Evolutionary conservation across 2,329 filamentous ascomycete genomes (phyloP).

Genomic region (Aspergillus arachidicola): DNA sequence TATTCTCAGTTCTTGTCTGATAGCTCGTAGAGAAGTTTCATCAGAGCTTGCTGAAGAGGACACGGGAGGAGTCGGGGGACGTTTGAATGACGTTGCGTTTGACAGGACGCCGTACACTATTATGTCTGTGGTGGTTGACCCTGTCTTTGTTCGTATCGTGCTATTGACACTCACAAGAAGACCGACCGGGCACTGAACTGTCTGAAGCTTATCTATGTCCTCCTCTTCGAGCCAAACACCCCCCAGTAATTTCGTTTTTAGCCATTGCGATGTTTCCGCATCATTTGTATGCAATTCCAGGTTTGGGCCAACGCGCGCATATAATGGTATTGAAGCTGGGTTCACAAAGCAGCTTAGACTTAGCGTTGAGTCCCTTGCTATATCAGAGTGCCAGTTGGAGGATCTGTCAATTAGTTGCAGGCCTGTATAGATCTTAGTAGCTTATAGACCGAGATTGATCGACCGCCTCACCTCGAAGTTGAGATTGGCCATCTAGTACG

Average conservation of each 20-base stretch:
- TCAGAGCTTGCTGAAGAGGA: slow-evolving; percentile 33
- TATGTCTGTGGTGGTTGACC: slow-evolving; percentile 36
- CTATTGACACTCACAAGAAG: slow-evolving; percentile 38
- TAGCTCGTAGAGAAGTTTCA: slow-evolving; percentile 11
- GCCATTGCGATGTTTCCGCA: slow-evolving; percentile 39
- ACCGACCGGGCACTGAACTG: slow-evolving; percentile 42
- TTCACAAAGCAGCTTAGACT: slow-evolving; percentile 41
- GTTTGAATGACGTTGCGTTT: slow-evolving; percentile 27
- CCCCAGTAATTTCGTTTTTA: slow-evolving; percentile 40
- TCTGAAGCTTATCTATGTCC: slow-evolving; percentile 30
- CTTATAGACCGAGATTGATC: neutral
- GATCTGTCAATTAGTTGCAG: slow-evolving; percentile 38
- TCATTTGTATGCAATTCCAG: slow-evolving; percentile 43
- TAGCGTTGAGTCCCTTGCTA: slow-evolving; percentile 37
- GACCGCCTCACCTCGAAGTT: slow-evolving; percentile 33
- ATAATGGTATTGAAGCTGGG: slow-evolving; percentile 43
- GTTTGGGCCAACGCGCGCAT: slow-evolving; percentile 42
- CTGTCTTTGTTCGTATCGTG: slow-evolving; percentile 18
- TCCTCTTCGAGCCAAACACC: slow-evolving; percentile 38
- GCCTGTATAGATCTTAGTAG: slow-evolving; percentile 22
- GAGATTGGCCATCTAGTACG: slow-evolving; percentile 26
- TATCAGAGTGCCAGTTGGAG: slow-evolving; percentile 35
- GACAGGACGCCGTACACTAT: slow-evolving; percentile 44
- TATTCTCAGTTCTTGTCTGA: slow-evolving; percentile 36
- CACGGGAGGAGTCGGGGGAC: slow-evolving; percentile 39